These are phyloP conservation scores for Camelina sativa DNA, from an alignment of 345 rosid genomes.

Conservation along the genomic window DNA sequence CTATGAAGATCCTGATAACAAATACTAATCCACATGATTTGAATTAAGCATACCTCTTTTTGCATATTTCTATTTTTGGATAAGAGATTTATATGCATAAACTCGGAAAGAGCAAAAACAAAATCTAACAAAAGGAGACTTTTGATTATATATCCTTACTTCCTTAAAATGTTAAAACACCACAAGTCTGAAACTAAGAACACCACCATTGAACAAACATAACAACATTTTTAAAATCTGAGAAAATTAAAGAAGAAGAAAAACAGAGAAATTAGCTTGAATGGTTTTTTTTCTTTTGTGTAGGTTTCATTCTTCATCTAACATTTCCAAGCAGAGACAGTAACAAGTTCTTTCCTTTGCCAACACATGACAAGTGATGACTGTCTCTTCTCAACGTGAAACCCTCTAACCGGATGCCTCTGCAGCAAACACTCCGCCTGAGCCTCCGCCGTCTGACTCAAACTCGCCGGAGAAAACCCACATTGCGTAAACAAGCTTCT, in stretches of 20 bases:
- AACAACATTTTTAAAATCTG: constrained; percentile 9
- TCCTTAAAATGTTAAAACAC: constrained; percentile 40
- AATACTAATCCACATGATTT: neutral
- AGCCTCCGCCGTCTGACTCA: constrained; percentile 81
- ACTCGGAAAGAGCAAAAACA: neutral
- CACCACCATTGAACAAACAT: constrained; percentile 34
- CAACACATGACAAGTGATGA: constrained; percentile 75
- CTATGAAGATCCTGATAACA: neutral
- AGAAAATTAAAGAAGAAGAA: neutral
- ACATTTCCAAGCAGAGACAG: constrained; percentile 94
- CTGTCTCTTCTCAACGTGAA: constrained; percentile 82
- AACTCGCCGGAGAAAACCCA: constrained; percentile 67
- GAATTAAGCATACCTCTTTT: neutral
- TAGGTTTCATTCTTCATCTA: too few species aligned
- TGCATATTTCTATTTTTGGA: neutral
- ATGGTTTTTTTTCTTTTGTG: constrained; percentile 1
- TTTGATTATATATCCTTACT: constrained; percentile 34
- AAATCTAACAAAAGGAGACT: constrained; percentile 39
- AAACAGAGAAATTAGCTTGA: constrained; percentile 18
- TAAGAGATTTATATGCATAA: constrained; percentile 13
- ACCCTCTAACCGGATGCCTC: constrained; percentile 71
- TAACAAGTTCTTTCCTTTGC: constrained; percentile 83
- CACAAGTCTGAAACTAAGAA: constrained; percentile 14
- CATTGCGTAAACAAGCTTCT: constrained; percentile 68
- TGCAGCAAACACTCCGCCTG: constrained; percentile 87